Evolutionary conservation across 1,284 basidiomycete species (phyloP).

Genomic region (Hemileia vastatrix): DNA sequence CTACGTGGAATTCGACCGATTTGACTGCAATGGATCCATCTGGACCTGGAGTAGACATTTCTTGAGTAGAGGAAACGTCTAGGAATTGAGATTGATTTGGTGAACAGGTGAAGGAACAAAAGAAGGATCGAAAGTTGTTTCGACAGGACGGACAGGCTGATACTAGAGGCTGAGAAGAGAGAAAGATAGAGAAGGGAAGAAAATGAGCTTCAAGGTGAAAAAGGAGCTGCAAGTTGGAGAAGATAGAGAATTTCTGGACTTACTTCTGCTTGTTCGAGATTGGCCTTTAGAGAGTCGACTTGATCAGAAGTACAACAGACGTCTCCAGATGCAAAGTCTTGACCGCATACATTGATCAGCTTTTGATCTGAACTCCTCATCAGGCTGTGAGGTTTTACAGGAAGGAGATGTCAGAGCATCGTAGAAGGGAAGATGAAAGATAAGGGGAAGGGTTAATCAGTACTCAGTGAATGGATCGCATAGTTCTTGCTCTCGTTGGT

Average conservation of each 20-base stretch:
- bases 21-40: constrained; percentile 56
- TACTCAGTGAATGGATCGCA: no score
- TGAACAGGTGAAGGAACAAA: constrained; percentile 92
- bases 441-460: no score
- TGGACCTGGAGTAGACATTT: constrained; percentile 23
- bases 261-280: constrained; percentile 71
- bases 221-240: no score
- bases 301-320: constrained; percentile 79
- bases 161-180: no score
- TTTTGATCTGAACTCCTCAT: constrained; percentile 1
- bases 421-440: not conserved
- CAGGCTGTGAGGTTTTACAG: no score
- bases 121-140: constrained; percentile 91
- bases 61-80: constrained; percentile 68
- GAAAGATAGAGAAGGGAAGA: no score
- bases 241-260: no score
- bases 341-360: constrained; percentile 18
- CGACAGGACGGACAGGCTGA: constrained; percentile 88
- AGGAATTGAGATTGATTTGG: constrained; percentile 76
- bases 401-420: no score
- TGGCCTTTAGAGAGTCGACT: constrained; percentile 63
- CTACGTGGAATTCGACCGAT: constrained; percentile 73
- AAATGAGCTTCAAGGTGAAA: no score
- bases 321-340: constrained; percentile 51
- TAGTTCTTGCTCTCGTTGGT: no score